phyloP scores from a whole-genome alignment of 2,329 filamentous ascomycete genomes.

The Penicillium brasilianum region DNA sequence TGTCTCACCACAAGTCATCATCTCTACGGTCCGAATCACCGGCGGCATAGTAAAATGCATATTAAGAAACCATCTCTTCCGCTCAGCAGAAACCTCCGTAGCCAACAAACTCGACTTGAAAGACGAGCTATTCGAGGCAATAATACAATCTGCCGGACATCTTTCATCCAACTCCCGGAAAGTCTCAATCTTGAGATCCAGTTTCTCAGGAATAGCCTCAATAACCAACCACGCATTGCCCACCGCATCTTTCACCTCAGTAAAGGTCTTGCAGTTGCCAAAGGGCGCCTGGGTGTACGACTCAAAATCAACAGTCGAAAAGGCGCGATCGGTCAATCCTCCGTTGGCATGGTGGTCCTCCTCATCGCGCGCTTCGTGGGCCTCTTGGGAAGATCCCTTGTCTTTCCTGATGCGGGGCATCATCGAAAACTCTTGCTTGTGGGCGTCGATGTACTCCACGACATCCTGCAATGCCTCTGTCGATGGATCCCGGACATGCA shows the following conservation, averaged over 20 bases:
- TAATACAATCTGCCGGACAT: conserved; percentile 53
- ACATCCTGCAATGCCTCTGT: conserved; percentile 34
- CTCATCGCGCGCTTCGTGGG: neutral
- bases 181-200: conserved; percentile 54
- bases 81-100: conserved; percentile 37
- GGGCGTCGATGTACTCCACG: conserved; percentile 37
- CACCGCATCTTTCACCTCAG: conserved; percentile 49
- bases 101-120: conserved; percentile 58
- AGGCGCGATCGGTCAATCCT: conserved; percentile 16
- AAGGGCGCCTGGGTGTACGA: conserved; percentile 27
- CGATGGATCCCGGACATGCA: conserved; percentile 33
- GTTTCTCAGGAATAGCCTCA: conserved; percentile 58
- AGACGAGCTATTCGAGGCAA: conserved; percentile 58
- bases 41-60: conserved; percentile 60
- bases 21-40: conserved; percentile 51
- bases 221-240: conserved; percentile 58
- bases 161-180: conserved; percentile 53
- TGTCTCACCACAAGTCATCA: conserved; percentile 59
- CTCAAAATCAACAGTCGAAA: conserved; percentile 29
- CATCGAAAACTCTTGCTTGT: conserved; percentile 35
- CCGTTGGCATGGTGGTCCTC: neutral
- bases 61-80: conserved; percentile 47
- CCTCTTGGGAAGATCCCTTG: neutral
- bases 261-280: conserved; percentile 43
- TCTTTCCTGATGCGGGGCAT: conserved; percentile 20